phyloP scores from a whole-genome alignment of 805 yeast species.

The Sungouiozyma ichnusensis region DNA sequence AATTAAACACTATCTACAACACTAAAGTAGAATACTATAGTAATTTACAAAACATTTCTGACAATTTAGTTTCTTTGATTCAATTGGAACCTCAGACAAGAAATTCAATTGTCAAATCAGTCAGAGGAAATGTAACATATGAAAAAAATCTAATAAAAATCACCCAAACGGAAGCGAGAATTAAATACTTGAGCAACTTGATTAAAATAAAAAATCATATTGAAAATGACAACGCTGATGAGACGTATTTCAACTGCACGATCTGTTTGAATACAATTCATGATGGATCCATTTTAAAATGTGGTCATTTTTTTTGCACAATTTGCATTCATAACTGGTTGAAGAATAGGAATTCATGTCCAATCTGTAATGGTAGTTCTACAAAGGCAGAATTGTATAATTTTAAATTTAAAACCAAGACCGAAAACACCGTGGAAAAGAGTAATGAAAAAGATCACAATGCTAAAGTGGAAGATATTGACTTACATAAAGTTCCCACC shows the following conservation, averaged over 20 bases:
- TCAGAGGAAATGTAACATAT: constrained; percentile 16
- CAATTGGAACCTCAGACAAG: constrained; percentile 15
- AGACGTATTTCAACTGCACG: constrained; percentile 40
- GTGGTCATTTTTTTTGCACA: constrained; percentile 88
- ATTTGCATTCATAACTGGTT: constrained; percentile 76
- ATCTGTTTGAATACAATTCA: constrained; percentile 67
- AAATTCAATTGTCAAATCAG: constrained; percentile 12
- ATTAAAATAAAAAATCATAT: constrained; percentile 19
- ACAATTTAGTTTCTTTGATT: constrained; percentile 52
- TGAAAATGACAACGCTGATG: constrained; percentile 15
- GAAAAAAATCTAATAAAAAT: constrained; percentile 16
- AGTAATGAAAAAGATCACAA: background rate
- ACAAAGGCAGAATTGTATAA: constrained; percentile 47
- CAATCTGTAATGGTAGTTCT: constrained; percentile 62
- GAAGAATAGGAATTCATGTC: constrained; percentile 48
- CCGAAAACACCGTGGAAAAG: constrained; percentile 1
- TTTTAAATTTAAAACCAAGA: constrained; percentile 40
- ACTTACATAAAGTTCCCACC: too few species aligned
- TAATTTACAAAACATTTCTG: constrained; percentile 79
- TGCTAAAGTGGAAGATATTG: background rate
- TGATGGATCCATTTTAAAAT: constrained; percentile 70
- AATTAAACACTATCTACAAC: constrained; percentile 60
- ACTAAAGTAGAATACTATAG: constrained; percentile 72
- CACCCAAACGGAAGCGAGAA: constrained; percentile 30
- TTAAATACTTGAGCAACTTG: constrained; percentile 41